Evolutionary conservation across 208 protist species (phyloP).

Genomic region (Trypanosoma conorhini): DNA sequence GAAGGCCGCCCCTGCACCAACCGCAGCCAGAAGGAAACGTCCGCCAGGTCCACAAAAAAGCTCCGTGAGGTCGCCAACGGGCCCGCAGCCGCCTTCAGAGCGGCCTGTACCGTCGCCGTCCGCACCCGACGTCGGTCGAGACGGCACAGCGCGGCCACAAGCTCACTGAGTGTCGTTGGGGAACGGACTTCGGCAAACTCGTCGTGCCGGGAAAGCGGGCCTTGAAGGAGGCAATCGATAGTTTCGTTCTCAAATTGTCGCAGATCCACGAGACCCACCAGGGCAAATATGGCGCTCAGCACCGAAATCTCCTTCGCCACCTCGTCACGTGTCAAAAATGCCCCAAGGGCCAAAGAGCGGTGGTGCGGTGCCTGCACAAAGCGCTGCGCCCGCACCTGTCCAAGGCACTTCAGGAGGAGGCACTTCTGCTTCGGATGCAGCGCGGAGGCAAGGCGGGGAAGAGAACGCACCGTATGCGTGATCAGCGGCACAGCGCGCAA

Average conservation of each 20-base stretch:
- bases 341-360: conserved; percentile 16
- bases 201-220: conserved; percentile 3
- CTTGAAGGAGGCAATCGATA: conserved; percentile 32
- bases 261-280: conserved; percentile 55
- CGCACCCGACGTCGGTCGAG: conserved; percentile 7
- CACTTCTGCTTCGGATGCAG: conserved; percentile 41
- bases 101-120: neutral
- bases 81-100: neutral
- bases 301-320: conserved; percentile 30
- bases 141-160: conserved; percentile 18
- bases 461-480: conserved; percentile 27
- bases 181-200: conserved; percentile 11
- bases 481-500: conserved; percentile 38
- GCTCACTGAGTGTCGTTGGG: conserved; percentile 12
- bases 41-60: conserved; percentile 26
- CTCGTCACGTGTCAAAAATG: conserved; percentile 44
- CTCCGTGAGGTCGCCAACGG: conserved; percentile 12
- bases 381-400: conserved; percentile 41
- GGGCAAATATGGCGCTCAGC: conserved; percentile 46
- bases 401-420: conserved; percentile 54
- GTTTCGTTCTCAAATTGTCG: conserved; percentile 52
- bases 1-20: conserved; percentile 8
- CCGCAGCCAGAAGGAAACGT: conserved; percentile 18
- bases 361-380: conserved; percentile 42
- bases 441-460: conserved; percentile 29